phyloP scores from a whole-genome alignment of 2,329 filamentous ascomycete species.

The Pseudocercospora pini-densiflorae region DNA sequence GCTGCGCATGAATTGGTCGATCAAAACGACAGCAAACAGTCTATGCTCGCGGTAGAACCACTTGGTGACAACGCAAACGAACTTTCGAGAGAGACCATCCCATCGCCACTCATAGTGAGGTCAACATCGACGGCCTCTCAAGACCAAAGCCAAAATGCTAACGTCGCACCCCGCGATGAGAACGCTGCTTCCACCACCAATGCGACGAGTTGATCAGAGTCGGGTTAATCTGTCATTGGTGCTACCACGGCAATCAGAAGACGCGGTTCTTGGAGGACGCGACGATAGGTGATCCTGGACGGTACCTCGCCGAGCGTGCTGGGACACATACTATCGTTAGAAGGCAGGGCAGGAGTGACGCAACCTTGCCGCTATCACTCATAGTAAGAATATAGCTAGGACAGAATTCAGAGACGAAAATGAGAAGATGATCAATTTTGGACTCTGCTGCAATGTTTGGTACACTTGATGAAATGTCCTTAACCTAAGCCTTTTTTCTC shows the following conservation, averaged over 20 bases:
- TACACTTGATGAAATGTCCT: no score
- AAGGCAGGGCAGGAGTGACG: not conserved
- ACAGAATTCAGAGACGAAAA: not conserved
- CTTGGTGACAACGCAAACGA: not conserved
- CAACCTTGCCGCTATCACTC: not conserved
- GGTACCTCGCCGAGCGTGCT: not conserved
- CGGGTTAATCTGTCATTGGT: not conserved
- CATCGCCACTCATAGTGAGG: not conserved
- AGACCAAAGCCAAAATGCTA: not conserved
- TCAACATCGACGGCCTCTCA: not conserved
- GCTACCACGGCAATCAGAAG: not conserved
- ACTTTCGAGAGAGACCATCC: not conserved
- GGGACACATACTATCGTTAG: not conserved
- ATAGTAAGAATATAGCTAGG: not conserved
- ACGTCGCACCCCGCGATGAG: not conserved
- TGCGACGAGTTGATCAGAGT: not conserved
- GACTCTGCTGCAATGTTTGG: not conserved
- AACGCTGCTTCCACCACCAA: not conserved
- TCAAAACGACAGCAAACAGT: not conserved
- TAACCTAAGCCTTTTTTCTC: no score
- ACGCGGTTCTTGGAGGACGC: not conserved
- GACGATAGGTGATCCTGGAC: not conserved
- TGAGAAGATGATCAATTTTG: not conserved
- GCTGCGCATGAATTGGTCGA: not conserved
- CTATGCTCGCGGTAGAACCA: not conserved